phyloP scores from a whole-genome alignment of 129 eudicot species.

The Oenanthe sinensis region DNA sequence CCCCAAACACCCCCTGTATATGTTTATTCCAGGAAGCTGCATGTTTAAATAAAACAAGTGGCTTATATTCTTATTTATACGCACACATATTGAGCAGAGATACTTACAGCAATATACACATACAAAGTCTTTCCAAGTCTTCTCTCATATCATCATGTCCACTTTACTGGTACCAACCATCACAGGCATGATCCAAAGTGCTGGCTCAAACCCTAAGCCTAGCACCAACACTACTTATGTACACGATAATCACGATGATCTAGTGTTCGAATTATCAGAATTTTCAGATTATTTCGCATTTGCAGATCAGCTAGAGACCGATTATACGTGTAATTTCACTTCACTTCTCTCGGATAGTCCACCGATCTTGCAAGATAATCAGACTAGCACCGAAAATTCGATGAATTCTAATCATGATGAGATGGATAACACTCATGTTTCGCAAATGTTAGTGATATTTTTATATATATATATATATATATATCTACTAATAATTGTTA shows the following conservation, averaged over 20 bases:
- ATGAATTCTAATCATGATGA: slow-evolving; percentile 3
- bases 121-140: slow-evolving; percentile 9
- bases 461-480: neutral
- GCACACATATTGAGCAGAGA: neutral
- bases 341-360: neutral
- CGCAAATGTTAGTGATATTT: slow-evolving; percentile 4
- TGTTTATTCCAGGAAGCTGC: slow-evolving; percentile 14
- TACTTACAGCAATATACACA: neutral
- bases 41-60: neutral
- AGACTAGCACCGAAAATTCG: neutral
- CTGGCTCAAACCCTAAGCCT: neutral
- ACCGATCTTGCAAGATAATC: slow-evolving; percentile 5
- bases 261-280: neutral
- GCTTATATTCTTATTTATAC: neutral
- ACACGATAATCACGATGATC: neutral
- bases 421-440: neutral
- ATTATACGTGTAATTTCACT: neutral
- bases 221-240: neutral
- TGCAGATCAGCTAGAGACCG: neutral
- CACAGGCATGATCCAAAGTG: neutral
- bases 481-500: neutral
- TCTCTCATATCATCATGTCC: neutral
- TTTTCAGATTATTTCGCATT: slow-evolving; percentile 1
- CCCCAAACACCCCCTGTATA: too few species aligned
- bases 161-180: slow-evolving; percentile 17